Conservation (phyloP, 192 early-diverging fungal genomes). For the Cladochytrium replicatum region DNA sequence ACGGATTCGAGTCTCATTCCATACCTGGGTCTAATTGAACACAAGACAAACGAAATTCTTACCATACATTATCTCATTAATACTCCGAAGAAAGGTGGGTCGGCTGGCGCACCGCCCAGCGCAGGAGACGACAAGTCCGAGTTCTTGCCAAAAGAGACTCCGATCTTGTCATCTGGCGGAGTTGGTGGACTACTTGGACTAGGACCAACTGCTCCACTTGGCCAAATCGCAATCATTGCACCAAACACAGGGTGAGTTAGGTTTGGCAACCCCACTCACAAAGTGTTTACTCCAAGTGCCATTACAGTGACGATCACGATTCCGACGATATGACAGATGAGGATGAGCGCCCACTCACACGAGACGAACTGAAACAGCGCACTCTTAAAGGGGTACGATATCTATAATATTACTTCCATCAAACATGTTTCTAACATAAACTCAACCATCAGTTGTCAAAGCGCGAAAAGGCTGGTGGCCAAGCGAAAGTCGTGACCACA, state of each 20-base stretch:
- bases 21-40: constrained; percentile 38
- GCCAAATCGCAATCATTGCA: constrained; percentile 32
- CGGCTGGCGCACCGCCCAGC: constrained; percentile 6
- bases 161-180: constrained; percentile 15
- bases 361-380: constrained; percentile 40
- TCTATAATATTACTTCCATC: too few relatives aligned
- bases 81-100: constrained; percentile 30
- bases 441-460: too few relatives aligned
- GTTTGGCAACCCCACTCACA: neutral
- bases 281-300: constrained; percentile 1
- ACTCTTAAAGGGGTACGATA: constrained; percentile 43
- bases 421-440: too few relatives aligned
- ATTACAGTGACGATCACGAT: constrained; percentile 41
- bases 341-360: constrained; percentile 44
- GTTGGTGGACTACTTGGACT: constrained; percentile 41
- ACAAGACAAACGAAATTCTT: constrained; percentile 43
- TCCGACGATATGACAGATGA: constrained; percentile 42
- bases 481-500: too few relatives aligned
- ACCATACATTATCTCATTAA: constrained; percentile 42
- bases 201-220: constrained; percentile 36
- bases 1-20: constrained; percentile 38
- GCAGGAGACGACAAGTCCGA: constrained; percentile 14
- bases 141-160: constrained; percentile 10
- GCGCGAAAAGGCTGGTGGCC: too few relatives aligned
- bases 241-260: constrained; percentile 37